Evolutionary conservation across 2,329 filamentous ascomycete species (phyloP), one percentile per base, ranked within the genome.

Genomic region (Colletotrichum ledebouriae): DNA sequence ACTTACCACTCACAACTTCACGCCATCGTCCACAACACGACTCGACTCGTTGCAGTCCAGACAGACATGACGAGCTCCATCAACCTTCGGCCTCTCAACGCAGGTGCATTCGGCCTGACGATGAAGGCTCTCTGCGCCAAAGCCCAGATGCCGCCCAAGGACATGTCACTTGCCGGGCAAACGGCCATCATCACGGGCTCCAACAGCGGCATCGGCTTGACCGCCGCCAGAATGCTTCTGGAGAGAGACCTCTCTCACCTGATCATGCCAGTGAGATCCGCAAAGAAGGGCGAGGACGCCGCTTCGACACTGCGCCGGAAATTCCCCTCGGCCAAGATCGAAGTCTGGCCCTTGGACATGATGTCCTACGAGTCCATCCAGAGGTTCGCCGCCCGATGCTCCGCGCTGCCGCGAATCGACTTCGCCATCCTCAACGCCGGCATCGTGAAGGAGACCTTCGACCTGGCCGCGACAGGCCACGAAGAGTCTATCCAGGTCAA

Each of bases 401-500:
- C 69, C 4, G 50, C 72, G 1, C 75, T 85, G 10, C 47, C 75
- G 0, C 75, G 75, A 13, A 69, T 84, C 13, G 82, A 85, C 68
- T 76, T 78, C 20, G 77, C 76, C 9, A 75, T 84, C 39, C 73
- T 80, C 13, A 84, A 75, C 58, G 75, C 75, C 1, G 75, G 80
- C 0, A 13, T 74, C 22, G 60, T 47, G 9, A 67, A 62, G 69
- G 82, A 34, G 10, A 71, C 70, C 13, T 56, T 67, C 9, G 39
- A 70, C 12, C 59, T 73, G 33, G 67, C 75, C 6, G 72, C 74
- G 0, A 82, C 80, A 0, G 22, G 20, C 3, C 74, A 79, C 1
- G 86, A 88, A 70, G 75, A 76, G 34, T 81, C 77, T 3, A 73
- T 88, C 47, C 85, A 84, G 0, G 80, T 84, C 49, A 88, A 88